phyloP scores from a whole-genome alignment of 148 eudicot genomes.

The Camellia lanceoleosa region DNA sequence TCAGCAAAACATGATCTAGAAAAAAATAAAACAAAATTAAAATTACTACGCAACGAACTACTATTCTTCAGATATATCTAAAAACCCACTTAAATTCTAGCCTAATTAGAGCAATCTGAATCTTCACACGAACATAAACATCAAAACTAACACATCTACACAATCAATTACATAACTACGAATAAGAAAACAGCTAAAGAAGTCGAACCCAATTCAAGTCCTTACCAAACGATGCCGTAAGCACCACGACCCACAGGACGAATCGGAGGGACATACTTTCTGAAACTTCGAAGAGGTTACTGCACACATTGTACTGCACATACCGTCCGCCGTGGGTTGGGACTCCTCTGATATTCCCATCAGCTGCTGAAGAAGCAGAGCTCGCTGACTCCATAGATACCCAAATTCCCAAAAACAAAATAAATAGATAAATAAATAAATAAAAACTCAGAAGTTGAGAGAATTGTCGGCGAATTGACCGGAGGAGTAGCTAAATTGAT shows the following conservation, averaged over 20 bases:
- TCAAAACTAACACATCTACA: not conserved
- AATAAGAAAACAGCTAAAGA: not conserved
- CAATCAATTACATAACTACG: not conserved
- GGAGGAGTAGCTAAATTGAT: no score
- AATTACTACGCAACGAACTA: no score
- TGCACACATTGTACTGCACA: slow-evolving; percentile 79
- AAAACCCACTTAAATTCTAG: slow-evolving; percentile 7
- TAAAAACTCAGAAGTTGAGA: no score
- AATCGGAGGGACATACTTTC: slow-evolving; percentile 89
- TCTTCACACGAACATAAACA: not conserved
- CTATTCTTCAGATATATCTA: not conserved
- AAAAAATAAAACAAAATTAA: not conserved
- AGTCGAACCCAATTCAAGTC: not conserved
- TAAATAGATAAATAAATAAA: no score
- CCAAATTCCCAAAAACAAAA: not conserved
- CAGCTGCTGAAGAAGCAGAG: slow-evolving; percentile 24
- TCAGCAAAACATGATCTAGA: not conserved
- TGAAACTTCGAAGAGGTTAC: slow-evolving; percentile 79
- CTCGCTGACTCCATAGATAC: slow-evolving; percentile 36
- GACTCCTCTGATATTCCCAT: slow-evolving; percentile 40
- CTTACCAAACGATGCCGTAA: slow-evolving; percentile 87
- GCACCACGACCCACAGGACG: slow-evolving; percentile 98
- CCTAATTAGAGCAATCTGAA: not conserved
- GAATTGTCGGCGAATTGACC: no score
- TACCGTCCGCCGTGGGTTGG: slow-evolving; percentile 82